phyloP scores from a whole-genome alignment of 495 filamentous ascomycete species.

The Astrothelium macrocarpum region DNA sequence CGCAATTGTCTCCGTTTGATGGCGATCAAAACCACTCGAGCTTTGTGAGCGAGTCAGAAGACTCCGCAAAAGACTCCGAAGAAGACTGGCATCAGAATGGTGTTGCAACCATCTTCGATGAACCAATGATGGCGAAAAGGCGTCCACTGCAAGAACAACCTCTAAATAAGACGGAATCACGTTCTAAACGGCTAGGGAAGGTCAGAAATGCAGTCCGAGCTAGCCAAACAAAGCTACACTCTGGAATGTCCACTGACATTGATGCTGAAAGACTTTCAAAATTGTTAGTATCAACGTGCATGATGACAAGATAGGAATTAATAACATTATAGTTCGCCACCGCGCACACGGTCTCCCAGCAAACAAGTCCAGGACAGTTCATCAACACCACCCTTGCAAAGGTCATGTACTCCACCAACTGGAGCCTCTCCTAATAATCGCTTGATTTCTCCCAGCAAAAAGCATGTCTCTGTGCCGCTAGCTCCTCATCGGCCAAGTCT shows the following conservation, averaged over 20 bases:
- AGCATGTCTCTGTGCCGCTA: slow-evolving; percentile 39
- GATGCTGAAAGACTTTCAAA: not conserved
- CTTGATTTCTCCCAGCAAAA: slow-evolving; percentile 46
- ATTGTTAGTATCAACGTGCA: not conserved
- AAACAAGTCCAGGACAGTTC: slow-evolving; percentile 18
- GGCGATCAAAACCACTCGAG: not conserved
- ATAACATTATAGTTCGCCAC: slow-evolving; percentile 19
- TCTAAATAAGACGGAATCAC: not conserved
- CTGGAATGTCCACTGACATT: not conserved
- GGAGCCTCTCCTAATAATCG: slow-evolving; percentile 36
- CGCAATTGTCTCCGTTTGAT: not conserved
- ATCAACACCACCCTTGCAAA: slow-evolving; percentile 19
- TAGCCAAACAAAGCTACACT: not conserved
- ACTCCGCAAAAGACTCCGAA: not conserved
- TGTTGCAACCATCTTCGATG: not conserved
- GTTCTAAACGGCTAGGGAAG: not conserved
- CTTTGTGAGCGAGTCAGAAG: not conserved
- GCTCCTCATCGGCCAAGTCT: slow-evolving; percentile 55
- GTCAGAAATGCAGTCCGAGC: not conserved
- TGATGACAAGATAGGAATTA: not conserved
- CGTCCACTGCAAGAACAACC: not conserved
- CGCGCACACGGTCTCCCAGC: slow-evolving; percentile 21
- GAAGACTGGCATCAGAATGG: not conserved
- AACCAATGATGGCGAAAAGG: not conserved
- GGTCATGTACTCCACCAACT: slow-evolving; percentile 32